Conservation (phyloP, 2,329 filamentous ascomycete genomes). For the Alternaria sp. region DNA sequence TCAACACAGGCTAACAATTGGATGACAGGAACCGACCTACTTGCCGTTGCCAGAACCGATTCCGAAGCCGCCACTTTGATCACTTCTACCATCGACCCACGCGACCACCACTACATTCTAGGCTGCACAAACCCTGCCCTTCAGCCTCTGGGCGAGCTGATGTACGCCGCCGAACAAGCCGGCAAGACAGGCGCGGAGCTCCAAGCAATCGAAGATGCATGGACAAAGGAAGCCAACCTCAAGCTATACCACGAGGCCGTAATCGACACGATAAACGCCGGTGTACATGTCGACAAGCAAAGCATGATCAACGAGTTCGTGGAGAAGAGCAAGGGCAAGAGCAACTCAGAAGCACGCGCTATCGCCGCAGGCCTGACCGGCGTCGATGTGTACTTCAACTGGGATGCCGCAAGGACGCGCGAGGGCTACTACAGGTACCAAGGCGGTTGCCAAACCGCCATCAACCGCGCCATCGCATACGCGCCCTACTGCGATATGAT, state of each 20-base stretch:
- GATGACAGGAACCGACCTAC: slow-evolving; percentile 74
- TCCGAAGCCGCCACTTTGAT: slow-evolving; percentile 97
- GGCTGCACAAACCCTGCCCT: slow-evolving; percentile 86
- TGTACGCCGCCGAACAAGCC: slow-evolving; percentile 80
- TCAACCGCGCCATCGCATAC: slow-evolving; percentile 90
- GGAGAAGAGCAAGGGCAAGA: slow-evolving; percentile 76
- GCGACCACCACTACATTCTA: slow-evolving; percentile 93
- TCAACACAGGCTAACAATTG: not conserved
- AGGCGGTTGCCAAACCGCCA: slow-evolving; percentile 87
- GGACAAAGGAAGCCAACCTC: slow-evolving; percentile 78
- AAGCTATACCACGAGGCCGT: slow-evolving; percentile 93
- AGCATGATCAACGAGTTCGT: slow-evolving; percentile 71
- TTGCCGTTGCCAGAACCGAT: slow-evolving; percentile 93
- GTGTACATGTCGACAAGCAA: slow-evolving; percentile 71
- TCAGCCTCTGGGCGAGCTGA: slow-evolving; percentile 86
- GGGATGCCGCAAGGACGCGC: slow-evolving; percentile 89
- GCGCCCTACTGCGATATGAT: slow-evolving; percentile 94
- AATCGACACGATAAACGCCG: slow-evolving; percentile 76
- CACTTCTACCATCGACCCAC: slow-evolving; percentile 92
- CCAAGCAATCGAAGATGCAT: slow-evolving; percentile 90
- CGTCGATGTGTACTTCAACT: slow-evolving; percentile 87
- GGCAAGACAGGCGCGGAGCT: slow-evolving; percentile 83
- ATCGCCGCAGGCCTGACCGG: slow-evolving; percentile 80
- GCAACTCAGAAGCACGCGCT: slow-evolving; percentile 79
- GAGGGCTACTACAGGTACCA: slow-evolving; percentile 95